Evolutionary conservation across 2,329 filamentous ascomycete genomes (phyloP), one percentile per base, ranked within the genome.

Genomic region (Talaromyces piceae): DNA sequence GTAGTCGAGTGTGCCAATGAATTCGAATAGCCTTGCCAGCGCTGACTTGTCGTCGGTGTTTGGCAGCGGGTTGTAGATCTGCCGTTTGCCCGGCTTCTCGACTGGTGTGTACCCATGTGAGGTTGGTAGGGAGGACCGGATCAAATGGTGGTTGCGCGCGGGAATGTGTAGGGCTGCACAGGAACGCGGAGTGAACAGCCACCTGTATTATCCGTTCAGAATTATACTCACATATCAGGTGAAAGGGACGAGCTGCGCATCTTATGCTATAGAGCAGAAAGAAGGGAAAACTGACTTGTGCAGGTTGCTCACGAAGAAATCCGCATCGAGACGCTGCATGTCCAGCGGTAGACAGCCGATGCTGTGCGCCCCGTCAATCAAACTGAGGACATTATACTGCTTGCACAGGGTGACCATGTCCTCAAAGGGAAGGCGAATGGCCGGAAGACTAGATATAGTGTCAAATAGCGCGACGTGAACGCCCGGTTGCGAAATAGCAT

Each of bases 271-370:
- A 13, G 8, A 22, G 25, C n/a, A 16, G 4, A 13, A 1, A n/a
- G 4, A 16, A 18, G n/a, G 25, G 18, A 13, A 2, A 12, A 33
- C 58, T 33, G 62, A 71, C 68, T 95, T 95, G 73, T 95, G 89
- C 59, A 83, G 87, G 66, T 96, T 96, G 50, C 78, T 85, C 12
- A 91, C 79, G 63, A 94, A 88, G 71, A 95, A 96, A 67, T 96
- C 91, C 0, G 89, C 83, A 56, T 91, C 80, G 2, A 90, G 70
- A 3, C 69, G 65, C 0, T 63, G 57, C 13, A 96, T 70, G 65
- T 94, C 81, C 6, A 96, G 67, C 1, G 78, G 74, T 5, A 95
- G 77, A 67, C 93, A 86, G 2, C 91, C 91, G 20, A 95, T 72
- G 1, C 86, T 85, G 67, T 97, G 91, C 0, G 91, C 91, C 13